Conservation (phyloP, 805 yeast species). For the Allodekkera sacchari region DNA sequence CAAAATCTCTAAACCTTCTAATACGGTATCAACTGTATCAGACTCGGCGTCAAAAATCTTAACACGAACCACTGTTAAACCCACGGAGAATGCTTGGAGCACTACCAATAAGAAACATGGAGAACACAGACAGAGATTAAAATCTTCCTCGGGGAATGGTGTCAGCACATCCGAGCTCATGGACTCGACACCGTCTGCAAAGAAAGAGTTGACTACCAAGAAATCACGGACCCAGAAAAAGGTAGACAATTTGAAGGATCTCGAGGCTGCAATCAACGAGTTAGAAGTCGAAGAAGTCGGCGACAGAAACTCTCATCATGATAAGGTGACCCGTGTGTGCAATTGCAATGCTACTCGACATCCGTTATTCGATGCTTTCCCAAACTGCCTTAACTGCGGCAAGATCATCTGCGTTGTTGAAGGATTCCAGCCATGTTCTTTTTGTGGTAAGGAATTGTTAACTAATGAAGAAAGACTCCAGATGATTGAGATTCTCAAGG, state of each 20-base stretch:
- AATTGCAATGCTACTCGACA: conserved; percentile 84
- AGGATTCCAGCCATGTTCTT: conserved; percentile 85
- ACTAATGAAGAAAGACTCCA: conserved; percentile 51
- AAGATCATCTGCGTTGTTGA: conserved; percentile 85
- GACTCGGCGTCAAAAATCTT: too few species aligned
- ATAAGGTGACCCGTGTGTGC: conserved; percentile 32
- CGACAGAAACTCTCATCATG: conserved; percentile 5
- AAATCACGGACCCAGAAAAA: conserved; percentile 32
- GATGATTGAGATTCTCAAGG: conserved; percentile 42
- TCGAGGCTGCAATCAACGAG: conserved; percentile 39
- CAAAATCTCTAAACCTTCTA: conserved; percentile 2
- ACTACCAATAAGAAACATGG: not conserved
- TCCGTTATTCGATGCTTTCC: conserved; percentile 82
- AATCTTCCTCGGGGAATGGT: conserved; percentile 15
- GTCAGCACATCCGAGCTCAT: conserved; percentile 41
- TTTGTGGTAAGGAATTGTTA: conserved; percentile 64
- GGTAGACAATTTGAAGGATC: conserved; percentile 42
- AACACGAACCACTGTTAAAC: conserved; percentile 1
- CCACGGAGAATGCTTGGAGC: not conserved
- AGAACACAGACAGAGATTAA: conserved; percentile 7
- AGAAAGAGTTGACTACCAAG: conserved; percentile 19
- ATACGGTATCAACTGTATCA: conserved; percentile 2
- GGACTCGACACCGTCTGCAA: conserved; percentile 27
- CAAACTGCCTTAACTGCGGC: conserved; percentile 92
- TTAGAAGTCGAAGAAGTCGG: conserved; percentile 27